phyloP scores from a whole-genome alignment of 1,284 basidiomycete species.

The Apiotrichum porosum region DNA sequence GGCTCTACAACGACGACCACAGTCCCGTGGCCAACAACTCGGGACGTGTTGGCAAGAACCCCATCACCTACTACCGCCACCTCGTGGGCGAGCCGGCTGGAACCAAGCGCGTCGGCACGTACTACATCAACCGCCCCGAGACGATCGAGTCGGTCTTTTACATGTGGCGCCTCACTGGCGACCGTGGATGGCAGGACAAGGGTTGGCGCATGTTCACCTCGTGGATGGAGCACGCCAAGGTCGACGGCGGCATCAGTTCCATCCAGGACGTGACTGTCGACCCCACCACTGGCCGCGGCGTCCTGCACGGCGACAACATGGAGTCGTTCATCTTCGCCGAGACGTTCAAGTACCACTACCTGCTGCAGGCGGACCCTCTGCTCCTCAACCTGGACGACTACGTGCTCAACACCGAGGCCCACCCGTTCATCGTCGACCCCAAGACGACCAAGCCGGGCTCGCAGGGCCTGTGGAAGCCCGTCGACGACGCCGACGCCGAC shows the following conservation, averaged over 20 bases:
- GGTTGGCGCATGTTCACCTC: slow-evolving; percentile 58
- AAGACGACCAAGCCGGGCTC: slow-evolving; percentile 29
- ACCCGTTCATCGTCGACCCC: slow-evolving; percentile 42
- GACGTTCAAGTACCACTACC: slow-evolving; percentile 54
- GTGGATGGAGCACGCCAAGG: slow-evolving; percentile 52
- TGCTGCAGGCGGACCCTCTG: slow-evolving; percentile 53
- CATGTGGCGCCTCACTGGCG: slow-evolving; percentile 54
- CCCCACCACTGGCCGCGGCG: slow-evolving; percentile 32
- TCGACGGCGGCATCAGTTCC: slow-evolving; percentile 47
- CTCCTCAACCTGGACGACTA: slow-evolving; percentile 56
- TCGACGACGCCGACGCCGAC: slow-evolving; percentile 9
- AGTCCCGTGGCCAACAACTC: slow-evolving; percentile 14
- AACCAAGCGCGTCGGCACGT: slow-evolving; percentile 20
- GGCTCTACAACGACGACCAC: slow-evolving; percentile 30
- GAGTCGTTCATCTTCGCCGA: slow-evolving; percentile 57
- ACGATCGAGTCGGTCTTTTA: slow-evolving; percentile 56
- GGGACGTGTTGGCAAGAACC: slow-evolving; percentile 26
- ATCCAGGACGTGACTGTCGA: slow-evolving; percentile 49
- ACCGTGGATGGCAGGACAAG: slow-evolving; percentile 55
- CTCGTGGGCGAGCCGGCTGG: slow-evolving; percentile 42
- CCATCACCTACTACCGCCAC: slow-evolving; percentile 33
- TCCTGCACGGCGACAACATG: slow-evolving; percentile 43
- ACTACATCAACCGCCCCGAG: slow-evolving; percentile 53
- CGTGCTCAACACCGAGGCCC: slow-evolving; percentile 54
- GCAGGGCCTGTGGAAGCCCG: slow-evolving; percentile 32